Evolutionary conservation across 2,329 filamentous ascomycete genomes (phyloP), one percentile per base, ranked within the genome.

Genomic region (Ceratocystis cacaofunesta): DNA sequence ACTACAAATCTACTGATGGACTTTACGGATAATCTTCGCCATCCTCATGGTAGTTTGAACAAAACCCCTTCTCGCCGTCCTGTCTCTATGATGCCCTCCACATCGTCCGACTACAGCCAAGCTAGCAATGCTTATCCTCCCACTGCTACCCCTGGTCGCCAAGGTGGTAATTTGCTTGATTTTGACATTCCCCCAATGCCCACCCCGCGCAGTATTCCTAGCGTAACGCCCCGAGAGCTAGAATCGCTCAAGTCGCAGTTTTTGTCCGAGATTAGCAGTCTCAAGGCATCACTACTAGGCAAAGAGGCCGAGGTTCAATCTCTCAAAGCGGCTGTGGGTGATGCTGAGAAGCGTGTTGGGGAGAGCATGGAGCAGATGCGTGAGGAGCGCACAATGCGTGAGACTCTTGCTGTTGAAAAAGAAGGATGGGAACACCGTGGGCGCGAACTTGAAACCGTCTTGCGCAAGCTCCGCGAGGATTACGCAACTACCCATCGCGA

Each of bases 231-330:
- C 1, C 85, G 94, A 43, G 94, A 99, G 76, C 80, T 97, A 1
- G 94, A 99, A 73, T 89, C 88, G 15, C 80, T 97, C 68, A 97
- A 97, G 74, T 96, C 92, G 0, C 83, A 83, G 28, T 95, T 95
- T 71, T 81, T 95, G 63, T 95, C 92, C 0, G 90, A 97, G 73
- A 95, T 99, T 67, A 95, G 90, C 68, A 90, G 89, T n/a, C 82
- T 99, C 19, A 94, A 90, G 72, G 94, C 94, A 2, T 92, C 90
- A 8, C 79, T 99, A 8, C 92, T 87, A 71, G 94, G 94, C 61
- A 95, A 94, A 72, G 92, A 97, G 73, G 92, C 92, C 5, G 92
- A 97, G 74, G 90, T 94, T 44, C 81, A 86, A 62, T 92, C 88
- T 43, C 81, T 97, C 67, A 96, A 96, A 74, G 85, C 88, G 55